Conservation (phyloP, 306 rosid genomes). For the Prunus fruticosa region DNA sequence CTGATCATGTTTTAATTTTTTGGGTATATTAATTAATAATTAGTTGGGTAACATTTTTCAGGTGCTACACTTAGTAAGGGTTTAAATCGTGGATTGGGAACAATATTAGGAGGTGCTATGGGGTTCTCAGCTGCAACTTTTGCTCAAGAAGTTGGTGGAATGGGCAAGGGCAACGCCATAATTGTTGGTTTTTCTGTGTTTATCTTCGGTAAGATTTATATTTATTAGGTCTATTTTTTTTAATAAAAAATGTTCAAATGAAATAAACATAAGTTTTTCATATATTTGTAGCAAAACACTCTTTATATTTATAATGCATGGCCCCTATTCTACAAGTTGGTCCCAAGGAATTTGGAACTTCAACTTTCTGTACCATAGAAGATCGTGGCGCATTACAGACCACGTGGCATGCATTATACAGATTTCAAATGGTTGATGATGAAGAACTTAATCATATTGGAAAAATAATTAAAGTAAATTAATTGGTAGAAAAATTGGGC, state of each 20-base stretch:
- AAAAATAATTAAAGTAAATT: neutral
- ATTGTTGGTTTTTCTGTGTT: constrained; percentile 49
- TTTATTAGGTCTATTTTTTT: neutral
- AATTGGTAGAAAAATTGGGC: too few relatives aligned
- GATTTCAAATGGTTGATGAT: neutral
- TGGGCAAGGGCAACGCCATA: constrained; percentile 52
- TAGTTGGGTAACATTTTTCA: neutral
- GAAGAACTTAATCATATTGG: neutral
- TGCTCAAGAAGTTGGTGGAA: constrained; percentile 58
- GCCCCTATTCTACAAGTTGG: neutral
- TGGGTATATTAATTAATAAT: neutral
- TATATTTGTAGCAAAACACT: neutral
- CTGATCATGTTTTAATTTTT: neutral
- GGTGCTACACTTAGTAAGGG: constrained; percentile 96
- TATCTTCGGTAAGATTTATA: constrained; percentile 45
- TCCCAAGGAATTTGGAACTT: constrained; percentile 12
- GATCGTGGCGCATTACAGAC: neutral
- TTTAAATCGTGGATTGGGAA: constrained; percentile 77
- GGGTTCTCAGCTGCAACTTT: constrained; percentile 65
- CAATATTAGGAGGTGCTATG: constrained; percentile 68
- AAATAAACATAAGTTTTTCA: neutral
- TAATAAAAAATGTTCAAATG: too few relatives aligned
- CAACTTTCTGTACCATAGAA: neutral
- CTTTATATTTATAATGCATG: neutral
- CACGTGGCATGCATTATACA: constrained; percentile 6